Conservation (phyloP, 73 alveolate genomes). For the Symbiodinium pilosum region DNA sequence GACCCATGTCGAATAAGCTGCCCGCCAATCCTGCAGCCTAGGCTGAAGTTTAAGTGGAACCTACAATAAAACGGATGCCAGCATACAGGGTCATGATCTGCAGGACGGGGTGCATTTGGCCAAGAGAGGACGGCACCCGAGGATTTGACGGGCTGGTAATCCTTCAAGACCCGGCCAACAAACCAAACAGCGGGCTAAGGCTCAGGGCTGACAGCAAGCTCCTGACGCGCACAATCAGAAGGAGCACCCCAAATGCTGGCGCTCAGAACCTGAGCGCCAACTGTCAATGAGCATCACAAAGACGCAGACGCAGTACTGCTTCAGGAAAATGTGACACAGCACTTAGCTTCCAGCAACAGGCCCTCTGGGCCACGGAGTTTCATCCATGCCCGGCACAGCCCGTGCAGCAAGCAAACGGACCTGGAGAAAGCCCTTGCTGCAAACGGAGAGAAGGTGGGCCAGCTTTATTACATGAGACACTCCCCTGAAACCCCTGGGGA, state of each 20-base stretch:
- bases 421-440: not conserved
- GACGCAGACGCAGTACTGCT: too few species aligned
- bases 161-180: not conserved
- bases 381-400: constrained; percentile 69
- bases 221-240: constrained; percentile 74
- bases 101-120: constrained; percentile 39
- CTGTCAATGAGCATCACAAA: too few species aligned
- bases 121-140: constrained; percentile 35
- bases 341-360: constrained; percentile 26
- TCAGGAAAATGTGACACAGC: too few species aligned
- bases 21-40: too few species aligned
- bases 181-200: not conserved
- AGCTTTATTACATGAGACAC: not conserved
- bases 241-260: constrained; percentile 89
- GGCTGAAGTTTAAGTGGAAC: too few species aligned
- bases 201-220: not conserved
- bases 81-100: too few species aligned
- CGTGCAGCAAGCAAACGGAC: constrained; percentile 70
- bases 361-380: constrained; percentile 33
- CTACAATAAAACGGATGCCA: too few species aligned
- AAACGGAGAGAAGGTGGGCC: too few species aligned
- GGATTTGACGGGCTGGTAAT: constrained; percentile 52
- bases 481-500: not conserved
- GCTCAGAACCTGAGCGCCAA: constrained; percentile 32
- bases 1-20: too few species aligned